Evolutionary conservation across 202 grass and related monocot species (phyloP).

Genomic region (Tripidium arundinaceum): DNA sequence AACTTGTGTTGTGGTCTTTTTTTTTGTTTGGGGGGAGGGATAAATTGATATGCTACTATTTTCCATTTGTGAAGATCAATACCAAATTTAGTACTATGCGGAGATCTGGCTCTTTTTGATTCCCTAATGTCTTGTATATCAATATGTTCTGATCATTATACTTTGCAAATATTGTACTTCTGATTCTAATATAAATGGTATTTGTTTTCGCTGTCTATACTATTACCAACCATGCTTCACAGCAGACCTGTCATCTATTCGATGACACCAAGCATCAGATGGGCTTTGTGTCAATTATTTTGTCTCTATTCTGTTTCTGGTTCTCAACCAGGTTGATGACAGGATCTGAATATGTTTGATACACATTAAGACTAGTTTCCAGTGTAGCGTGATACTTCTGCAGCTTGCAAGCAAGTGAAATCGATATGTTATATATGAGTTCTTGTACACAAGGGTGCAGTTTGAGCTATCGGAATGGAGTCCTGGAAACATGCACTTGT

Average conservation of each 20-base stretch:
- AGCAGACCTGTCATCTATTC: conserved; percentile 4
- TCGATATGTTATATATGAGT: too few species aligned
- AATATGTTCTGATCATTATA: too few species aligned
- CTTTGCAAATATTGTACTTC: not conserved
- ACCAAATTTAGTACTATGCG: too few species aligned
- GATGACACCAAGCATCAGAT: not conserved
- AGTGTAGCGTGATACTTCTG: not conserved
- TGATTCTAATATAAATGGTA: not conserved
- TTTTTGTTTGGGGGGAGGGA: too few species aligned
- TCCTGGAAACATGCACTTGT: not conserved
- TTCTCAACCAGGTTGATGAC: not conserved
- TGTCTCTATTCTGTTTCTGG: not conserved
- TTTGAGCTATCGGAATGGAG: not conserved
- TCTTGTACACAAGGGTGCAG: not conserved
- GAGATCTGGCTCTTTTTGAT: too few species aligned
- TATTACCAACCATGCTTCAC: not conserved
- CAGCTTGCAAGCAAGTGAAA: not conserved
- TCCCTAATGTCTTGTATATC: too few species aligned
- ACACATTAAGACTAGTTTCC: too few species aligned
- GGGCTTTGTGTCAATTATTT: not conserved
- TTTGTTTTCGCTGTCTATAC: not conserved
- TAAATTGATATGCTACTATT: too few species aligned
- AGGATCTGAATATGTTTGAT: too few species aligned
- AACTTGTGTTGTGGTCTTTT: too few species aligned
- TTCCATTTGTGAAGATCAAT: too few species aligned